Evolutionary conservation across 2,329 filamentous ascomycete genomes (phyloP).

Genomic region (Fusarium poae): DNA sequence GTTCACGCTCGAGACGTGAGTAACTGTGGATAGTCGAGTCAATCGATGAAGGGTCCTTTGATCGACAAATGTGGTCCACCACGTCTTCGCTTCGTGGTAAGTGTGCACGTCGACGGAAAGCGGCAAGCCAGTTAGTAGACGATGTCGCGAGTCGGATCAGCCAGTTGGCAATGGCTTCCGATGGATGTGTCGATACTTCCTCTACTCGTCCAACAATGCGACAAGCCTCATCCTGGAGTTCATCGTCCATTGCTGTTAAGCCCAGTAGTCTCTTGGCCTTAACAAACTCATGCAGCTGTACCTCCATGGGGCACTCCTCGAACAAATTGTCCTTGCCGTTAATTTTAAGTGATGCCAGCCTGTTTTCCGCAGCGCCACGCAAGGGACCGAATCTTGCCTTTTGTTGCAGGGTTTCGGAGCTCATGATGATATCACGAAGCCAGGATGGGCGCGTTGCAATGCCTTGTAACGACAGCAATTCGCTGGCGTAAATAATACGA

Average conservation of each 20-base stretch:
- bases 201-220: slow-evolving; percentile 70
- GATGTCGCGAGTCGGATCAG: slow-evolving; percentile 65
- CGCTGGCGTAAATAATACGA: slow-evolving; percentile 68
- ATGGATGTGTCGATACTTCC: slow-evolving; percentile 62
- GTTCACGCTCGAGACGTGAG: slow-evolving; percentile 67
- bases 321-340: slow-evolving; percentile 71
- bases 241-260: slow-evolving; percentile 70
- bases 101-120: slow-evolving; percentile 68
- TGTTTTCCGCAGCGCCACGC: slow-evolving; percentile 61
- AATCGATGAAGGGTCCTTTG: slow-evolving; percentile 66
- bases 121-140: slow-evolving; percentile 67
- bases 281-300: slow-evolving; percentile 67
- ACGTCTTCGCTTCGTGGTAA: slow-evolving; percentile 70
- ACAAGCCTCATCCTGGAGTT: slow-evolving; percentile 71
- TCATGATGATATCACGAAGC: slow-evolving; percentile 71
- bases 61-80: slow-evolving; percentile 61
- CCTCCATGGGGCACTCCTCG: slow-evolving; percentile 68
- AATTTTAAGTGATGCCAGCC: slow-evolving; percentile 64
- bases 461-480: slow-evolving; percentile 59
- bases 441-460: slow-evolving; percentile 61
- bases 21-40: slow-evolving; percentile 72
- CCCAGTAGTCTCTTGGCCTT: slow-evolving; percentile 65
- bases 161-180: slow-evolving; percentile 67
- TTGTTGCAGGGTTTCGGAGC: slow-evolving; percentile 57
- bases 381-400: slow-evolving; percentile 64